Evolutionary conservation across 2,329 filamentous ascomycete species (phyloP), one percentile per base, ranked within the genome.

Genomic region (Thermoascus crustaceus): DNA sequence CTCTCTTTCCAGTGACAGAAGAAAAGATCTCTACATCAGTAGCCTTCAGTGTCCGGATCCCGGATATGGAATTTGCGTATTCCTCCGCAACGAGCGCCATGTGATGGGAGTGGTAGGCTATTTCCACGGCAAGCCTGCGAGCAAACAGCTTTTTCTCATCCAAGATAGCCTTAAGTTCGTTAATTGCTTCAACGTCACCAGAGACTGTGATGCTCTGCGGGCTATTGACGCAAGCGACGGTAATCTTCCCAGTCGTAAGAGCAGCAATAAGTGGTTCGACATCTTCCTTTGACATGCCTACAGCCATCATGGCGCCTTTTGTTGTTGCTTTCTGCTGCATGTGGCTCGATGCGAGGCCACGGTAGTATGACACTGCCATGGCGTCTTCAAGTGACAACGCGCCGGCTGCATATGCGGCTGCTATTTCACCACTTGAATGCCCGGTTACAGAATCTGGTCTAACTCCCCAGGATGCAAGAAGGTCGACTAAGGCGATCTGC

Each of bases 101-200:
- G 30, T 51, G 45, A 16, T 27, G 30, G 3, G 50, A 53, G 35
- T 54, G 51, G 34, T 54, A 54, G 1, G 51, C 50, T 4, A 30
- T 43, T 4, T 41, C 36, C 4, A 48, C 45, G 7, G 36, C 36
- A 2, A 54, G 38, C 17, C 25, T 34, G 11, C 49, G 42, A 9
- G 38, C 37, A 30, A 53, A 51, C 2, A 42, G 34, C 7, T 33
- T 38, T 16, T 45, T 38, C 2, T 18, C 35, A 2, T 55, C 42
- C 1, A 66, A 35, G 0, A 50, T 32, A 1, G 43, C 30, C 4
- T 52, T 34, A 7, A 75, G 52, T 40, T 63, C 54, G 9, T 38
- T 22, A 2, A 58, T 37, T 3, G 46, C 45, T 0, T 43, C 40
- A 2, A 16, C 32, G 4, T 58, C 50, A 0, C 58, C 58, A 2